Evolutionary conservation across 768 basidiomycete genomes (phyloP).

Genomic region (Naganishia randhawae): DNA sequence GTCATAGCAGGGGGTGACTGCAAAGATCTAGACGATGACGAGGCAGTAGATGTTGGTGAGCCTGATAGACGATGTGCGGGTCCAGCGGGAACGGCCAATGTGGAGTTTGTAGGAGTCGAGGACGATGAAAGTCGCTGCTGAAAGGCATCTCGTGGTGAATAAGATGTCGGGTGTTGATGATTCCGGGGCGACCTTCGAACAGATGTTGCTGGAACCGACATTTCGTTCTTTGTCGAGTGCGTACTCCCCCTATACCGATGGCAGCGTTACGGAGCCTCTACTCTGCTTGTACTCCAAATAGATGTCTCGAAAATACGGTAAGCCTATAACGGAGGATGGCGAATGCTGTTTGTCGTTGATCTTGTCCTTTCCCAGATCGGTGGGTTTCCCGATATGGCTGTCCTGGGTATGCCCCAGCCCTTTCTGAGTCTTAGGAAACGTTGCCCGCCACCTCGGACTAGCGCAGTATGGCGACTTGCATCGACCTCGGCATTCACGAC

Average conservation of each 20-base stretch:
- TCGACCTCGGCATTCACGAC: neutral
- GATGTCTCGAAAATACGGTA: neutral
- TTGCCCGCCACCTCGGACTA: neutral
- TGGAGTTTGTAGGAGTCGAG: neutral
- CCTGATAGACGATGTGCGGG: neutral
- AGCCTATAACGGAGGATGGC: neutral
- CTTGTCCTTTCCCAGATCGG: neutral
- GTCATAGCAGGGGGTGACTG: constrained; percentile 17
- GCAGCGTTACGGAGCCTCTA: neutral
- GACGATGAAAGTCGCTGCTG: constrained; percentile 22
- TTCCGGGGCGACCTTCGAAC: constrained; percentile 26
- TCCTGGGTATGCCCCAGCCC: constrained; percentile 14
- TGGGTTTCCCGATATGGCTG: neutral
- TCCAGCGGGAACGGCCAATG: neutral
- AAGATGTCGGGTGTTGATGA: constrained; percentile 23
- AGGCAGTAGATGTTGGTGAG: constrained; percentile 9
- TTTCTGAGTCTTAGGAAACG: neutral
- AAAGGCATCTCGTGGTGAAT: constrained; percentile 7
- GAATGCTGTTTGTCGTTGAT: neutral
- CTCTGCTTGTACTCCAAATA: neutral
- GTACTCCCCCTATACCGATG: neutral
- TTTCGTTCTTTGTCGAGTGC: neutral
- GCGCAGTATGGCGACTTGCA: neutral
- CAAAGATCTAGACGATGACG: constrained; percentile 10
- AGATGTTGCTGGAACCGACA: constrained; percentile 12